Evolutionary conservation across 495 filamentous ascomycete species (phyloP).

Genomic region (Annulohypoxylon bovei): DNA sequence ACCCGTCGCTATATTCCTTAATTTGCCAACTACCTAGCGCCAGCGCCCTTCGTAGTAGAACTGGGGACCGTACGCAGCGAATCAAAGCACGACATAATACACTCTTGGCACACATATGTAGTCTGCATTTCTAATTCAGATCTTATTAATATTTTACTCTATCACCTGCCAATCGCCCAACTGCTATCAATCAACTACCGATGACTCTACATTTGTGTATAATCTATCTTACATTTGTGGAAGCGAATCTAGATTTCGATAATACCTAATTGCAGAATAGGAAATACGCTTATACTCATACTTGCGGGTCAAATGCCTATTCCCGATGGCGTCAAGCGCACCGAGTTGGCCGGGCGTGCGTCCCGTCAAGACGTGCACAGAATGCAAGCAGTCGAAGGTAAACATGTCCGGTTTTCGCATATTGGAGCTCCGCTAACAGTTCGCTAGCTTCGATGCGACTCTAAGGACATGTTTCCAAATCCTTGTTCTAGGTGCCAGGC

Average conservation of each 20-base stretch:
- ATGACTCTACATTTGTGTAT: slow-evolving; percentile 5
- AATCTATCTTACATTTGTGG: slow-evolving; percentile 3
- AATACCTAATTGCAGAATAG: not conserved
- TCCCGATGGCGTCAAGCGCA: slow-evolving; percentile 33
- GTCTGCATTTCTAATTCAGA: slow-evolving; percentile 9
- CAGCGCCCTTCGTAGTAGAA: slow-evolving; percentile 7
- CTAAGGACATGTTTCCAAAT: slow-evolving; percentile 46
- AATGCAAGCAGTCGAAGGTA: slow-evolving; percentile 50
- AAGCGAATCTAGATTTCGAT: not conserved
- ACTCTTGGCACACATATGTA: slow-evolving; percentile 24
- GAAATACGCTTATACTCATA: not conserved
- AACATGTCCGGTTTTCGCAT: not conserved
- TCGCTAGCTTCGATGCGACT: slow-evolving; percentile 46
- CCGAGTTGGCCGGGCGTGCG: slow-evolving; percentile 38
- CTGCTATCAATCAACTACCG: slow-evolving; percentile 9
- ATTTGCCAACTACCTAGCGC: not conserved
- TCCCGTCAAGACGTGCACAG: slow-evolving; percentile 45
- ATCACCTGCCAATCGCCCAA: slow-evolving; percentile 17
- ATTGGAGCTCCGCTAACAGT: slow-evolving; percentile 3
- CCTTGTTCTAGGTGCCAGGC: slow-evolving; percentile 45
- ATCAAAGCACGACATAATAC: slow-evolving; percentile 21
- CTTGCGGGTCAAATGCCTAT: not conserved
- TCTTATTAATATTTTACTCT: slow-evolving; percentile 30
- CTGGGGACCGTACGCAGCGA: slow-evolving; percentile 18
- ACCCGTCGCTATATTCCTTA: slow-evolving; percentile 5